Percentiles rank a stretch among this genome's conserved stretches.
phyloP scores from a whole-genome alignment of 768 basidiomycete species.

The Kockovaella imperatae region DNA sequence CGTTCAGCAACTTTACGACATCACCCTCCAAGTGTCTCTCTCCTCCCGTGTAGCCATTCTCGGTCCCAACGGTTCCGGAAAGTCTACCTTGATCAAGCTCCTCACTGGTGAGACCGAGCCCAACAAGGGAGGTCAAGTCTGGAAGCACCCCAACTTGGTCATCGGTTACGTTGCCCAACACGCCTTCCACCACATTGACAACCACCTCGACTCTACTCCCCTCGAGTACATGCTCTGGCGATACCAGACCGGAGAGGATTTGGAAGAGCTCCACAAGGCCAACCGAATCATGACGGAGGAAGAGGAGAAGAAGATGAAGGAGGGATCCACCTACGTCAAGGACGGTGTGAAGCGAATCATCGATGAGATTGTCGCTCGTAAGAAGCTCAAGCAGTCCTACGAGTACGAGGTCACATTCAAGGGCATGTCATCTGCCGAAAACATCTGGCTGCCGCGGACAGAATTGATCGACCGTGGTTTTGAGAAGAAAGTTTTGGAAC shows the following conservation, averaged over 20 bases:
- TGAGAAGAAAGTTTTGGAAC: slow-evolving; percentile 98
- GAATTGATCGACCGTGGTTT: slow-evolving; percentile 96
- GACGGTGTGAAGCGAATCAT: slow-evolving; percentile 93
- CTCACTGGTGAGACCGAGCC: slow-evolving; percentile 94
- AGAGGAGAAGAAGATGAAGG: slow-evolving; percentile 93
- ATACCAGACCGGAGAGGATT: slow-evolving; percentile 98
- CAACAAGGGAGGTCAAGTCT: slow-evolving; percentile 92
- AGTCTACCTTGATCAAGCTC: slow-evolving; percentile 93
- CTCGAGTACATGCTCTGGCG: slow-evolving; percentile 99
- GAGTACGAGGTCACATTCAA: slow-evolving; percentile 98
- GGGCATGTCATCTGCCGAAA: slow-evolving; percentile 88
- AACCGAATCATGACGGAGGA: slow-evolving; percentile 76
- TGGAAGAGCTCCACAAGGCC: slow-evolving; percentile 93
- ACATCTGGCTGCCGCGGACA: slow-evolving; percentile 94
- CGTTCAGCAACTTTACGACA: slow-evolving; percentile 86
- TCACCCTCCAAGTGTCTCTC: slow-evolving; percentile 91
- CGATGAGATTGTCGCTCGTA: slow-evolving; percentile 80
- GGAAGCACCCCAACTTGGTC: slow-evolving; percentile 99
- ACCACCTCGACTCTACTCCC: slow-evolving; percentile 96
- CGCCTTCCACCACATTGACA: slow-evolving; percentile 98
- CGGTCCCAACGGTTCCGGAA: slow-evolving; percentile 95
- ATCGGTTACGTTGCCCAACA: slow-evolving; percentile 98
- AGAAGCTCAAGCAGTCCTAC: slow-evolving; percentile 99
- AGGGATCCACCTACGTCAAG: slow-evolving; percentile 72
- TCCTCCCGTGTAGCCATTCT: slow-evolving; percentile 97